A percentile compares a stretch with the other conserved stretches of the same genome.
Conservation (phyloP, 495 filamentous ascomycete genomes). For the Penicillium ochrochloron region DNA sequence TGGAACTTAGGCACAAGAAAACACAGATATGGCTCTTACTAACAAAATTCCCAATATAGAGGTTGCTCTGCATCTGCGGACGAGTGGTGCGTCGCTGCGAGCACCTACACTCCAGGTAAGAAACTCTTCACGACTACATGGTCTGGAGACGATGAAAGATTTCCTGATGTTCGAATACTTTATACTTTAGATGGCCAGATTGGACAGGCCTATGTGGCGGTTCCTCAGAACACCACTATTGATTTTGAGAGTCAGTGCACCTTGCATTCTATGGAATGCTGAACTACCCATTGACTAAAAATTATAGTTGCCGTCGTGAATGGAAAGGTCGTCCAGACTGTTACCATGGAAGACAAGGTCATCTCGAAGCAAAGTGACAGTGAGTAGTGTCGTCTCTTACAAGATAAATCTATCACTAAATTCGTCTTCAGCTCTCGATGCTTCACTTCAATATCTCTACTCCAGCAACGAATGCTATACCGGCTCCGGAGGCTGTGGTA, state of each 20-base stretch:
- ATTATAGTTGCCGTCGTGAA: neutral
- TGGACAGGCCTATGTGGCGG: neutral
- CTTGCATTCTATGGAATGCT: neutral
- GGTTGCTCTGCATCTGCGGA: neutral
- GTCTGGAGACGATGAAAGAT: neutral
- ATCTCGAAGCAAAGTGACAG: neutral
- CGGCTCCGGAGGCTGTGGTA: neutral
- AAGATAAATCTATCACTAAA: neutral
- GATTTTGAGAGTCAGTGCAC: neutral
- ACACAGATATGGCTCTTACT: neutral
- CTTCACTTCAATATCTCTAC: neutral
- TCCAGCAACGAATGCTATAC: slow-evolving; percentile 1
- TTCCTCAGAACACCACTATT: neutral
- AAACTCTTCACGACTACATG: neutral
- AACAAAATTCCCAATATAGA: neutral
- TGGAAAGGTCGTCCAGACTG: neutral
- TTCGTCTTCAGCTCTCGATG: neutral
- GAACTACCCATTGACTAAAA: neutral
- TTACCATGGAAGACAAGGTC: neutral
- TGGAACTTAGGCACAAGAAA: neutral
- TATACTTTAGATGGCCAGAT: neutral
- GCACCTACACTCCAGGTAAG: neutral
- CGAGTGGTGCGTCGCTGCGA: neutral
- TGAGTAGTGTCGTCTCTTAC: neutral
- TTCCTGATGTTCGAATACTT: neutral